Evolutionary conservation across 2,329 filamentous ascomycete genomes (phyloP), one percentile per base, ranked within the genome.

Genomic region (Canariomyces notabilis): DNA sequence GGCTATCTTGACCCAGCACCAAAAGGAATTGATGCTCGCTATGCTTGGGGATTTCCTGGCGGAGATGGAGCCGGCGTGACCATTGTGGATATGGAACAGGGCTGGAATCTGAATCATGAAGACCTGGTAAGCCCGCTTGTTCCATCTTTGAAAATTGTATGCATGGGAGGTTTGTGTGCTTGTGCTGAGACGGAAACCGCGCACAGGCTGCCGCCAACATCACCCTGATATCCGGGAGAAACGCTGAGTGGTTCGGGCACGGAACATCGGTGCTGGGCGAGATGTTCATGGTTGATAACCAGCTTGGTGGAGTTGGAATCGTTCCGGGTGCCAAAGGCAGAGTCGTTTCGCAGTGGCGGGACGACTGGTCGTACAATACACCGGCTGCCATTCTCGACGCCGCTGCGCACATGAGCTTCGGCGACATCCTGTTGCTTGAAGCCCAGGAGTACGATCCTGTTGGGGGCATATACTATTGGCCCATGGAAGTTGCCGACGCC

Each of bases 391-490:
- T 55, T 42, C 33, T 53, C 7, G 48, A 51, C 14, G 53, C 53
- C 2, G 42, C 29, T 11, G 38, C 35, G 12, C 19, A 40, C 41
- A 37, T 53, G 35, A 37, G 18, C 18, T 33, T 37, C 8, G 51
- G 51, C 2, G 53, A 55, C 15, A 48, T 53, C 15, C 26, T 55
- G 15, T 44, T 55, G 37, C 41, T 55, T 3, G 53, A 55, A n/a
- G 47, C 48, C 5, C 52, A 55, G 29, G 42, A 45, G 12, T 42
- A 18, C 20, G 50, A 55, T 21, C 45, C 45, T 6, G 34, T 39
- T 2, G 21, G 33, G 4, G 46, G 34, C 19, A 6, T 14, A 2
- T 37, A 43, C 18, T 35, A 47, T 23, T 46, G 44, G 48, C 53
- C 53, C 1, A 46, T 55, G 15, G 50, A 52, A 39, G 36, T 55